Evolutionary conservation across 129 eudicot species (phyloP).

Genomic region (Heracleum sosnowskyi): DNA sequence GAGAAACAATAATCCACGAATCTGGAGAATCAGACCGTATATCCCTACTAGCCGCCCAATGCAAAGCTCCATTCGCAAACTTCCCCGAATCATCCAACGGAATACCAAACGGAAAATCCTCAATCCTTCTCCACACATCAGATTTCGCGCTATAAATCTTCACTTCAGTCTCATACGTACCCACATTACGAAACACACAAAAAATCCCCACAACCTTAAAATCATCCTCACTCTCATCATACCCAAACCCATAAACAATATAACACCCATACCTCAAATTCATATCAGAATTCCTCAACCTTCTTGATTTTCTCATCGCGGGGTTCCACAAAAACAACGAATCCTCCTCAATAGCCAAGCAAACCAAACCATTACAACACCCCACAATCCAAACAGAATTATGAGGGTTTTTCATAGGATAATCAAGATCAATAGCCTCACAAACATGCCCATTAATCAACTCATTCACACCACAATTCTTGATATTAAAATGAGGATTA

Average conservation of each 20-base stretch:
- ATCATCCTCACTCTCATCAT: slow-evolving; percentile 36
- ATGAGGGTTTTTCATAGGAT: slow-evolving; percentile 33
- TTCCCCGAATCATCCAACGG: slow-evolving; percentile 32
- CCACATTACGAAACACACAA: slow-evolving; percentile 17
- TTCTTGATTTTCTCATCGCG: slow-evolving; percentile 23
- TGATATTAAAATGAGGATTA: slow-evolving; percentile 5
- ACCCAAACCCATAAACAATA: slow-evolving; percentile 48
- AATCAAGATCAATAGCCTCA: slow-evolving; percentile 23
- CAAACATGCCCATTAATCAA: slow-evolving; percentile 9
- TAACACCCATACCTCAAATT: slow-evolving; percentile 18
- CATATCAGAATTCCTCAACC: slow-evolving; percentile 22
- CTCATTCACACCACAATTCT: slow-evolving; percentile 21
- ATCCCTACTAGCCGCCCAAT: slow-evolving; percentile 39
- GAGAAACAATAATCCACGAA: slow-evolving; percentile 36
- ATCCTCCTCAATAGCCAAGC: slow-evolving; percentile 33
- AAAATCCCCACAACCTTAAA: slow-evolving; percentile 50
- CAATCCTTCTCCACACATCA: slow-evolving; percentile 42
- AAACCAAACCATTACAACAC: slow-evolving; percentile 46
- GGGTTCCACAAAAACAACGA: slow-evolving; percentile 60
- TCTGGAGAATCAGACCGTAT: background rate
- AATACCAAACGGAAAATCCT: slow-evolving; percentile 27
- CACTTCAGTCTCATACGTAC: slow-evolving; percentile 25
- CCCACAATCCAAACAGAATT: slow-evolving; percentile 34
- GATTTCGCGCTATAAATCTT: slow-evolving; percentile 33
- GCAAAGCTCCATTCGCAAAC: slow-evolving; percentile 43